Base-by-base conservation (phyloP, 148 eudicot genomes). In the Fagopyrum tataricum region DNA sequence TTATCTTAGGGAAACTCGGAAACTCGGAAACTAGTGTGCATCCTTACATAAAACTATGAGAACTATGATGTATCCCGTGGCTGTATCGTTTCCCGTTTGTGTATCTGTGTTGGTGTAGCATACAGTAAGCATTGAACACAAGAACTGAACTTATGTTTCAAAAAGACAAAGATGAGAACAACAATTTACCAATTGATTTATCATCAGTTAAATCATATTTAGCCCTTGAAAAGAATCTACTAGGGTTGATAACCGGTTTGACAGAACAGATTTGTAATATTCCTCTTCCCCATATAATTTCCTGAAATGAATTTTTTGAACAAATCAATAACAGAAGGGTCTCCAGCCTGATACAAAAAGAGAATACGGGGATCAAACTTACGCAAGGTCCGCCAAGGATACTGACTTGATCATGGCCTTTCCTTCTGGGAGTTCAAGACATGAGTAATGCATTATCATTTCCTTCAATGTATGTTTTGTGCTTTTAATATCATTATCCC, bases 401-500 rank as follows among this genome's bases (percentile, higher is more conserved):
- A 84, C 90, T 14, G 96, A 88, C 74, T 85, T 92, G 70, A 76
- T 90, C 74, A 92, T 84, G 75, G 87, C 91, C 77, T 81, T 88
- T 74, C 98, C 98, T 76, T 90, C 98, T 0, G 91, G 86, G 31
- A 80, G 80, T 76, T 78, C 98, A 76, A 90, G 91, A 76, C 82
- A 88, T 49, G 93, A 84, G 83, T 85, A 81, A 78, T 87, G 96
- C 87, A 80, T 80, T 78, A 92, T 92, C 91, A 92, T 92, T 81
- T 92, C 98, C 82, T 82, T 92, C 79, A 92, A 76, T 23, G 96
- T 88, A 61, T 90, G 91, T 81, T 92, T 92, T 55, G 85, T 87
- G 86, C 87, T 90, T 80, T 82, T 90, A 11, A 90, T 74, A 73
- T 92, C 98, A 79, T 90, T 88, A 74, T 92, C 96, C 96, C 98